Percentiles rank a stretch among this genome's conserved stretches.
These are phyloP conservation scores for Amphichorda felina DNA, from an alignment of 2,329 filamentous ascomycete genomes.

Conservation along the genomic window DNA sequence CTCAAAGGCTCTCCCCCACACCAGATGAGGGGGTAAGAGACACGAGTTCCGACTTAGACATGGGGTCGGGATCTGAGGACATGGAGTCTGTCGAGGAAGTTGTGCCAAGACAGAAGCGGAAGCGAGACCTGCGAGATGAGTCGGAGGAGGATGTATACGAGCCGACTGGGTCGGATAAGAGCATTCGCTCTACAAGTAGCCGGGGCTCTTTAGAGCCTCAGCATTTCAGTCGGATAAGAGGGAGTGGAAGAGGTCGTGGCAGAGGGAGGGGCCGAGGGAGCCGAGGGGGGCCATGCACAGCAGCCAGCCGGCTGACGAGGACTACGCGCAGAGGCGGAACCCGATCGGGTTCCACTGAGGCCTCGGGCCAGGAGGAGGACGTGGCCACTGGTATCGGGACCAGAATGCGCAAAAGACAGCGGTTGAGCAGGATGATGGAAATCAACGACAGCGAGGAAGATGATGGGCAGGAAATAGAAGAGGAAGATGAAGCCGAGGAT, in stretches of 20 bases:
- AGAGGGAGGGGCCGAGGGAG: constrained; percentile 1
- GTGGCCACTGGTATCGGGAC: background rate
- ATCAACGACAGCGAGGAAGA: constrained; percentile 13
- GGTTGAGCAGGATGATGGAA: constrained; percentile 6
- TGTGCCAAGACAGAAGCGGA: constrained; percentile 1
- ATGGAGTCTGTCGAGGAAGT: background rate
- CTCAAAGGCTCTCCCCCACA: background rate
- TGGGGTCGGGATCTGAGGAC: background rate
- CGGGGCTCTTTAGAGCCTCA: too few relatives aligned
- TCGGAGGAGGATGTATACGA: background rate
- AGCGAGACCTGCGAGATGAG: background rate
- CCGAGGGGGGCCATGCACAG: background rate
- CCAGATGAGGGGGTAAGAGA: background rate
- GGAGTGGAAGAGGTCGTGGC: constrained; percentile 2
- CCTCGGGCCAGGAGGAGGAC: too few relatives aligned
- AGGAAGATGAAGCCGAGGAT: constrained; percentile 1
- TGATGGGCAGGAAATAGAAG: background rate
- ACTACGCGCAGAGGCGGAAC: too few relatives aligned
- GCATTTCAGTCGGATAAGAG: background rate
- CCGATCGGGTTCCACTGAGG: too few relatives aligned
- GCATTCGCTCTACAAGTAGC: background rate
- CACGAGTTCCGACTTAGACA: background rate
- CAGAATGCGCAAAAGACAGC: background rate
- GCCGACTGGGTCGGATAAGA: background rate
- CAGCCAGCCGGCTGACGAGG: too few relatives aligned